phyloP scores from a whole-genome alignment of 2,329 filamentous ascomycete species.

The Beauveria sp. region DNA sequence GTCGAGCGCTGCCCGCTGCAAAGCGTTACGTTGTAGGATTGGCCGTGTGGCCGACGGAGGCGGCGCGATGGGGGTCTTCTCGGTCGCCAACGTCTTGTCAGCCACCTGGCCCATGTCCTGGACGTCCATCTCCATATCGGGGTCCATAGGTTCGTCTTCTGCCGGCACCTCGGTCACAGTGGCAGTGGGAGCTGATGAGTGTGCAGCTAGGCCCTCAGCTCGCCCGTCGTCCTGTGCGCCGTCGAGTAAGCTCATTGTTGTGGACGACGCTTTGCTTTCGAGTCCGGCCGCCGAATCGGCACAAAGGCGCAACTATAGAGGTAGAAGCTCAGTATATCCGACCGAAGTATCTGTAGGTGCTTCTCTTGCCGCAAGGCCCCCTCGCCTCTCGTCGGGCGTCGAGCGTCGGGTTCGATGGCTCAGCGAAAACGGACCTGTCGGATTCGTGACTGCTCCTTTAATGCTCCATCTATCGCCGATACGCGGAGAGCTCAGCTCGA shows the following conservation, averaged over 20 bases:
- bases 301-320: neutral
- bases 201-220: neutral
- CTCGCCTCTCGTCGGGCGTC: neutral
- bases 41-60: constrained; percentile 19
- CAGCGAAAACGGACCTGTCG: constrained; percentile 1
- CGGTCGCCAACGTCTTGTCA: constrained; percentile 25
- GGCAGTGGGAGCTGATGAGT: neutral
- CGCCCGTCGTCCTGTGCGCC: neutral
- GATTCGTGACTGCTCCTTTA: neutral
- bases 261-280: neutral
- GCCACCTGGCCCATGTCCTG: constrained; percentile 29
- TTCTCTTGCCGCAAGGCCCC: neutral
- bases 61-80: constrained; percentile 28
- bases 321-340: neutral
- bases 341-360: neutral
- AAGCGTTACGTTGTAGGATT: constrained; percentile 23
- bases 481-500: neutral
- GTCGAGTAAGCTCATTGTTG: neutral
- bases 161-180: neutral
- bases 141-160: neutral
- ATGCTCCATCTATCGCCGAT: constrained; percentile 4
- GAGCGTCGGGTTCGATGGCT: neutral
- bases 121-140: constrained; percentile 3
- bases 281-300: neutral
- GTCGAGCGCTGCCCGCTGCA: constrained; percentile 17